Evolutionary conservation across 768 basidiomycete genomes (phyloP), one percentile per base, ranked within the genome.

Genomic region (Mycena capillaripes): DNA sequence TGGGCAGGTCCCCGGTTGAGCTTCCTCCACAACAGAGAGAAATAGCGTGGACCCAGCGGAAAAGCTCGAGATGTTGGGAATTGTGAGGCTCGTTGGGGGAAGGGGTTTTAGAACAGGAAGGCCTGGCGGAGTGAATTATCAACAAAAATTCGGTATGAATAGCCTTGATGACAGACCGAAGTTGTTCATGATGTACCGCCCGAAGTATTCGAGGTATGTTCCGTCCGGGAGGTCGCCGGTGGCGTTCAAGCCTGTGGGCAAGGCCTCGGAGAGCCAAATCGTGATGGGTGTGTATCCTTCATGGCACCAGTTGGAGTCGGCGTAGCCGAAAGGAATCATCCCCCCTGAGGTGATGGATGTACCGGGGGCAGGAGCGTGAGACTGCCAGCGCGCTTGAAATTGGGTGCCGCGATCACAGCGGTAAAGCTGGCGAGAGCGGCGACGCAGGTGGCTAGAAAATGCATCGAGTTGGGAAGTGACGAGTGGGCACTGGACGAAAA

Each of bases 241-340:
- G 17, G 57, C 46, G 48, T 68, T 68, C 44, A 68, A 23, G 19
- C n/a, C n/a, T 19, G 66, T 55, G 29, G 66, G 66, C 27, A 23
- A 36, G 19, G 57, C 4, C 0, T 27, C 48, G 3, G 66, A 60
- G 23, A 68, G 66, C 30, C 34, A 68, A 17, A 68, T 8, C 0
- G 57, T 68, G 57, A 68, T 60, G 27, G 66, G 57, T 4, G 66
- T 68, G 27, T 68, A 68, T 1, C 66, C 66, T 46, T 59, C 58
- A 19, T 68, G 25, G 58, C 66, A 68, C 58, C 44, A 59, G 29
- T 67, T 67, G 5, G 19, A 34, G 17, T 67, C 50, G 56, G 21
- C 42, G 42, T 67, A 67, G 42, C 16, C 30, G 46, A 67, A 67
- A 1, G 66, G 56, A n/a, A 67, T 59, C 17, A 38, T 25, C 11